Base-by-base conservation (phyloP, 345 rosid species). In the Iberis pinnata region DNA sequence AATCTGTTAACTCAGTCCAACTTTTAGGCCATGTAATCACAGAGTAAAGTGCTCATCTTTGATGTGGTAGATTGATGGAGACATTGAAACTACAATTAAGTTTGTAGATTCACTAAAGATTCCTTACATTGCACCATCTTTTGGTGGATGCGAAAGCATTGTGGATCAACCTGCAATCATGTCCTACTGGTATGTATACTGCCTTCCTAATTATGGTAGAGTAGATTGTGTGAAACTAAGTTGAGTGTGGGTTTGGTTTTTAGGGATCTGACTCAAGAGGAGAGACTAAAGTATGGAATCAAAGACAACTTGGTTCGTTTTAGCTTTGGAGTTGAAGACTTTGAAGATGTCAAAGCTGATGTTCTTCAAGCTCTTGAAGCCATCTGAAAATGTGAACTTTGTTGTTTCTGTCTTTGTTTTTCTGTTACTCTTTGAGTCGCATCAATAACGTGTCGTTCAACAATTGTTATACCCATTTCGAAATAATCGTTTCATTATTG, bases 111-210 rank as follows among this genome's bases (percentile, higher is more conserved):
- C 95, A 39, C 59, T 92, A 72, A 86, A 80, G 76, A 92, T 92
- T 43, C 97, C 99, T 4, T 92, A 92, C 58, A 92, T 92, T 14
- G 99, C 99, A 36, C 97, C 99, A 50, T 92, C 99, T 9, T 88
- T 92, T 32, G 99, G 99, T 60, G 97, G 97, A 36, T 81, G 90
- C 52, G 99, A 92, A 74, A 88, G 97, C 74, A 92, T 88, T 15
- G 97, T 92, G 48, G 97, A 88, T 60, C 99, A 88, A 79, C 98
- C 98, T 10, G 97, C 98, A 53, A 80, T 92, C 35, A 92, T 92
- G 99, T 92, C 99, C 25, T 88, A 88, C 75, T 88, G 99, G 98
- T 92, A 81, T 14, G 67, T 12, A 33, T n/a, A n/a, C 31, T 1
- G 8, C 8, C 33, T 29, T 29, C 8, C 33, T 9, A 9, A 29